A percentile compares a stretch with the other conserved stretches of the same genome.
phyloP scores from a whole-genome alignment of 495 filamentous ascomycete species.

The Trichoderma erinaceum region DNA sequence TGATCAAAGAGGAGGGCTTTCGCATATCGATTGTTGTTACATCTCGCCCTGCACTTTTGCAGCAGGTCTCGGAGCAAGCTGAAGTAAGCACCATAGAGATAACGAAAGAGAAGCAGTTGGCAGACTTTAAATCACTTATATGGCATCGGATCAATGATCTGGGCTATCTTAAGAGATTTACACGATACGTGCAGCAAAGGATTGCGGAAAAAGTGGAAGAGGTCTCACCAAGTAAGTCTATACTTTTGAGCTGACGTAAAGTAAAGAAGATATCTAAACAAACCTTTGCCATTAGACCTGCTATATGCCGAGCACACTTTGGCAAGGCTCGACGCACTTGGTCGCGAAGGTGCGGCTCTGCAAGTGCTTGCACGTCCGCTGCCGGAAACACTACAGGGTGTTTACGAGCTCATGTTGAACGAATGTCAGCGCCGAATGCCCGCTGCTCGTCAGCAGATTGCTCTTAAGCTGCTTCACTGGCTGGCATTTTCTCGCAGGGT shows the following conservation, averaged over 20 bases:
- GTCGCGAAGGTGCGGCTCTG: slow-evolving; percentile 21
- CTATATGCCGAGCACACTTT: slow-evolving; percentile 25
- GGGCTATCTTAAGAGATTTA: slow-evolving; percentile 19
- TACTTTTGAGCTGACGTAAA: not conserved
- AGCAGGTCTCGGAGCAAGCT: not conserved
- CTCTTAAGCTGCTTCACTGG: slow-evolving; percentile 22
- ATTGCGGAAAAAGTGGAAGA: slow-evolving; percentile 18
- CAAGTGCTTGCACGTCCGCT: slow-evolving; percentile 19
- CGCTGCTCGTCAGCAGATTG: slow-evolving; percentile 17
- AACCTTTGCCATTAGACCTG: slow-evolving; percentile 16
- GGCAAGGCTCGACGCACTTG: slow-evolving; percentile 19
- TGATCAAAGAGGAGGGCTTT: slow-evolving; percentile 14
- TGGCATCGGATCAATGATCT: slow-evolving; percentile 20
- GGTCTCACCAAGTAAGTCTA: slow-evolving; percentile 13
- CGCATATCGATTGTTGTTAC: slow-evolving; percentile 19
- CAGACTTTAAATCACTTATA: slow-evolving; percentile 20
- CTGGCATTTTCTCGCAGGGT: slow-evolving; percentile 21
- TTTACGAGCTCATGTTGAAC: slow-evolving; percentile 21
- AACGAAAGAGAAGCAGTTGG: slow-evolving; percentile 19
- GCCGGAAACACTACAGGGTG: slow-evolving; percentile 17
- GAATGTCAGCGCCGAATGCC: slow-evolving; percentile 19
- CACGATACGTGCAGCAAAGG: slow-evolving; percentile 17
- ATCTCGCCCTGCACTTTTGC: slow-evolving; percentile 11
- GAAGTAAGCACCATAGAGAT: slow-evolving; percentile 14
- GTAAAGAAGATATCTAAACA: not conserved